Evolutionary conservation across 768 basidiomycete species (phyloP).

Genomic region (Lactarius trivialis): DNA sequence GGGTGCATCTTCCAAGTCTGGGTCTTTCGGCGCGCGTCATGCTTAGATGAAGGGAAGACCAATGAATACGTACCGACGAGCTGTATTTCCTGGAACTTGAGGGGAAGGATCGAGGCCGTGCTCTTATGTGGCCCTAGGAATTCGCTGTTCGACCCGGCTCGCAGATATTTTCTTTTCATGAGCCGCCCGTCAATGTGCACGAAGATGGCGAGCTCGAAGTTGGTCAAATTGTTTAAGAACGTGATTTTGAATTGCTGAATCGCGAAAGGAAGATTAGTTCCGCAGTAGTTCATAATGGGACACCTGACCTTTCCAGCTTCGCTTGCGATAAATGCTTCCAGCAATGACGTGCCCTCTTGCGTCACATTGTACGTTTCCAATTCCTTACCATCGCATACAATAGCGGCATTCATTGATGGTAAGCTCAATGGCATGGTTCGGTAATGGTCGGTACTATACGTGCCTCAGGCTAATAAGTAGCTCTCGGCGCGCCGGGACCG

Average conservation of each 20-base stretch:
- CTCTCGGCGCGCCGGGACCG: no score
- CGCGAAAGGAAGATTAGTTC: neutral
- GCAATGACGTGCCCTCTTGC: neutral
- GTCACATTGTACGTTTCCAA: neutral
- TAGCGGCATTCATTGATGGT: no score
- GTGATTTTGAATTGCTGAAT: conserved; percentile 6
- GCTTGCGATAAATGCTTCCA: conserved; percentile 8
- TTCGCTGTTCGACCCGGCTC: neutral
- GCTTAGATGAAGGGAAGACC: neutral
- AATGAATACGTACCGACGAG: conserved; percentile 5
- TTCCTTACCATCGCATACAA: no score
- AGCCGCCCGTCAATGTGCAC: conserved; percentile 6
- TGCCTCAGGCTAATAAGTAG: no score
- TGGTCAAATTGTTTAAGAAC: neutral
- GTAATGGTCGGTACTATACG: no score
- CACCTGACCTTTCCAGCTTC: conserved; percentile 11
- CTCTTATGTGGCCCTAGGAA: neutral
- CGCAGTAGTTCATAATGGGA: neutral
- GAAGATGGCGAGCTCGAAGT: neutral
- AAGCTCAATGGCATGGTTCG: no score
- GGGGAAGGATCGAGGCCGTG: neutral
- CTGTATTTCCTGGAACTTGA: conserved; percentile 12
- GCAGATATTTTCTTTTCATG: neutral
- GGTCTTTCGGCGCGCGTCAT: neutral
- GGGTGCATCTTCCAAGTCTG: conserved; percentile 10